Evolutionary conservation across 768 basidiomycete species (phyloP).

Genomic region (Xerocomus potaroensis): DNA sequence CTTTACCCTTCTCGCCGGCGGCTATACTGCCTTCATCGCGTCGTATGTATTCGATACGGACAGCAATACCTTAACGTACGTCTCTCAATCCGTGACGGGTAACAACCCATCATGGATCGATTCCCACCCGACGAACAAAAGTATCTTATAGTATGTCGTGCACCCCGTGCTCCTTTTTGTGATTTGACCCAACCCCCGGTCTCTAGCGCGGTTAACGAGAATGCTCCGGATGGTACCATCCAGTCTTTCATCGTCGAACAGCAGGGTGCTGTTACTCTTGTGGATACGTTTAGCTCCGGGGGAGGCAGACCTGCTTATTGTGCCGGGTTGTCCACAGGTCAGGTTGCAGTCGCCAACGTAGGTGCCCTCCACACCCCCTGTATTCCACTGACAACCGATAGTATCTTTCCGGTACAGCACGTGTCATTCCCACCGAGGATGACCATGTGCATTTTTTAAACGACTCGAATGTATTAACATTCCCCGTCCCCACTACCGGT

Average conservation of each 20-base stretch:
- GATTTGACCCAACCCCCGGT: not conserved
- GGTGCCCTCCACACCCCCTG: slow-evolving; percentile 8
- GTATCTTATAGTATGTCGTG: slow-evolving; percentile 55
- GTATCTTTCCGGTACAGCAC: slow-evolving; percentile 54
- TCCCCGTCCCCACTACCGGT: slow-evolving; percentile 41
- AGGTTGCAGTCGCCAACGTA: slow-evolving; percentile 60
- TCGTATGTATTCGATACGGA: slow-evolving; percentile 59
- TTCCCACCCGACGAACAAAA: slow-evolving; percentile 50
- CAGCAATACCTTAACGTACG: slow-evolving; percentile 42
- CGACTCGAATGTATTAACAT: slow-evolving; percentile 43
- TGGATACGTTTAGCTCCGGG: slow-evolving; percentile 45
- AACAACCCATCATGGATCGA: slow-evolving; percentile 59
- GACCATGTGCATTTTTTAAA: slow-evolving; percentile 34
- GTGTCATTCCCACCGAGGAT: slow-evolving; percentile 45
- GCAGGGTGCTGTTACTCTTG: slow-evolving; percentile 41
- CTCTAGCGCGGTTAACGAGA: slow-evolving; percentile 58
- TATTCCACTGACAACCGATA: slow-evolving; percentile 10
- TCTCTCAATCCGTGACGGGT: slow-evolving; percentile 40
- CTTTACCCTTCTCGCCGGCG: slow-evolving; percentile 66
- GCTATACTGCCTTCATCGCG: slow-evolving; percentile 56
- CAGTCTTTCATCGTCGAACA: slow-evolving; percentile 53
- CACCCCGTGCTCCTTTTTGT: not conserved
- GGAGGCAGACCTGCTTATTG: slow-evolving; percentile 53
- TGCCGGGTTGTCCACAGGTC: slow-evolving; percentile 46
- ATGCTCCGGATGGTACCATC: slow-evolving; percentile 35